Conservation (phyloP, 2,329 filamentous ascomycete species). For the Pezicula neosporulosa region DNA sequence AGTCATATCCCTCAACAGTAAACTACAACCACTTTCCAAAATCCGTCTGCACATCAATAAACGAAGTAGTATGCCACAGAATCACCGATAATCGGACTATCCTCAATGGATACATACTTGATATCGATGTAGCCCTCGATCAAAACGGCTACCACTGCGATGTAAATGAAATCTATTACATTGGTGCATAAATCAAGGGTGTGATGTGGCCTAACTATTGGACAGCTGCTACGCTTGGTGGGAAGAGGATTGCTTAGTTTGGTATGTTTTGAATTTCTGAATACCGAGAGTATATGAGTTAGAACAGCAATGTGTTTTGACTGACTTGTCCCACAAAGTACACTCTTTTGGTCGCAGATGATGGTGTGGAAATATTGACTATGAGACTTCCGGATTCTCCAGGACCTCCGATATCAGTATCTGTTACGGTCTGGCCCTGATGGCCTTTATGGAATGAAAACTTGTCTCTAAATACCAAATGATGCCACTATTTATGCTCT, state of each 20-base stretch:
- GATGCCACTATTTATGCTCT: neutral
- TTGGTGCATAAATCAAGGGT: constrained; percentile 80
- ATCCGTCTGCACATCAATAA: constrained; percentile 92
- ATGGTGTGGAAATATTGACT: constrained; percentile 78
- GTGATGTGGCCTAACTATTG: constrained; percentile 98
- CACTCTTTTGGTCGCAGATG: constrained; percentile 77
- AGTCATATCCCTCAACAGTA: constrained; percentile 92
- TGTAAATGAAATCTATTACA: constrained; percentile 98
- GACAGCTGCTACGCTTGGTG: constrained; percentile 92
- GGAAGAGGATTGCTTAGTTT: constrained; percentile 91
- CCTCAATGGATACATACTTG: constrained; percentile 91
- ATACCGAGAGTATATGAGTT: neutral
- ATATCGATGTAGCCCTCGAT: constrained; percentile 93
- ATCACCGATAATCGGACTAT: constrained; percentile 89
- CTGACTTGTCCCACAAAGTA: constrained; percentile 53
- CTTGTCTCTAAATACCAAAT: neutral
- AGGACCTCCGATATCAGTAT: constrained; percentile 66
- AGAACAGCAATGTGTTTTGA: no score
- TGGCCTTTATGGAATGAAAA: neutral
- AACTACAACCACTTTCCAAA: constrained; percentile 98
- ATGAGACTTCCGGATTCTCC: constrained; percentile 62
- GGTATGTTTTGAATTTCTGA: constrained; percentile 46
- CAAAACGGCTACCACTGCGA: constrained; percentile 95
- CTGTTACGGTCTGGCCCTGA: constrained; percentile 18
- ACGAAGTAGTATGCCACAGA: constrained; percentile 98